These are phyloP conservation scores for Cryphonectria carpinicola DNA, from an alignment of 2,329 filamentous ascomycete species.

Conservation along the genomic window DNA sequence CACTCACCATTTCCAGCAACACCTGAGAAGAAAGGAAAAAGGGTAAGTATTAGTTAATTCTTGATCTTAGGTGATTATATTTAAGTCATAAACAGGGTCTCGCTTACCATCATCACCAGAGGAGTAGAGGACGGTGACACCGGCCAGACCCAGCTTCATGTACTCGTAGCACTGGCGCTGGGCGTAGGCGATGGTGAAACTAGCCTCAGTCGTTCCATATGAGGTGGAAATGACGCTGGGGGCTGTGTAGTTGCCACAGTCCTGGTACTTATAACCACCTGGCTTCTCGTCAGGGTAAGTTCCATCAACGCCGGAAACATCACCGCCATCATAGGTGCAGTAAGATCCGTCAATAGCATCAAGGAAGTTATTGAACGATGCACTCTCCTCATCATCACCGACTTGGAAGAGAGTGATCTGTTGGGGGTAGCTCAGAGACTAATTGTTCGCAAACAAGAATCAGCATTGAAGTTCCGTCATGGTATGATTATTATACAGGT, in stretches of 20 bases:
- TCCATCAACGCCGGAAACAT: constrained; percentile 44
- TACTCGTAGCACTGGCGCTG: constrained; percentile 43
- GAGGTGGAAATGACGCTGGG: constrained; percentile 53
- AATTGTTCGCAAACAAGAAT: not conserved
- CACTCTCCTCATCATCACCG: constrained; percentile 29
- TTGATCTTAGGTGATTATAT: not conserved
- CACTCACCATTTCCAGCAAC: constrained; percentile 39
- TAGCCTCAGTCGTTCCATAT: constrained; percentile 50
- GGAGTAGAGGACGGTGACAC: constrained; percentile 42
- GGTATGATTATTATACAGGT: not conserved
- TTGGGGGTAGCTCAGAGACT: constrained; percentile 29
- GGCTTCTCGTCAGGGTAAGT: constrained; percentile 47
- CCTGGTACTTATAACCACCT: constrained; percentile 48
- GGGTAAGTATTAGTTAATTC: too few species aligned
- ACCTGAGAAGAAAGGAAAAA: constrained; percentile 30
- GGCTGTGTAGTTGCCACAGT: constrained; percentile 39
- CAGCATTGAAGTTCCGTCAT: not conserved
- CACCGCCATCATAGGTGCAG: constrained; percentile 44
- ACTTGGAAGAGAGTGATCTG: constrained; percentile 31
- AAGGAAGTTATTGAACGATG: constrained; percentile 47
- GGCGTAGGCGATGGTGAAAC: constrained; percentile 51
- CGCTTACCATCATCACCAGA: constrained; percentile 38
- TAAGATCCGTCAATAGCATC: constrained; percentile 52
- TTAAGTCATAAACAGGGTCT: not conserved
- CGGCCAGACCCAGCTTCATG: constrained; percentile 46